Conservation (phyloP, 2,329 filamentous ascomycete species). For the Metarhizium brunneum region DNA sequence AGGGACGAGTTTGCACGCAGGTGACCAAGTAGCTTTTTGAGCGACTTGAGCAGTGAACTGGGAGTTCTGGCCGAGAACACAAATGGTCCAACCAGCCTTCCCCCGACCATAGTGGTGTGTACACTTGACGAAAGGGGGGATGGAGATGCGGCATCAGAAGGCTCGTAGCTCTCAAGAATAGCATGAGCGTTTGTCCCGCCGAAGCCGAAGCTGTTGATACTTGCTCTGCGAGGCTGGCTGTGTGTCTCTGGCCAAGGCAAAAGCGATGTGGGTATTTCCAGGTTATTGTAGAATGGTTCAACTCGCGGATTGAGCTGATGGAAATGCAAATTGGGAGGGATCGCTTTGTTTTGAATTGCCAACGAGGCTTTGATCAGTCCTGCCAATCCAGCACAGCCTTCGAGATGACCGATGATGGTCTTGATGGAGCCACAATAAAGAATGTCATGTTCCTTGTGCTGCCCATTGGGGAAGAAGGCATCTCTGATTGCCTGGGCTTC, state of each 20-base stretch:
- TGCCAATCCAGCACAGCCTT: conserved; percentile 17
- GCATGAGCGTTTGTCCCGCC: conserved; percentile 39
- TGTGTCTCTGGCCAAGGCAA: conserved; percentile 12
- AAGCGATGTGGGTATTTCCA: conserved; percentile 13
- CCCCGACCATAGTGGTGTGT: too few relatives aligned
- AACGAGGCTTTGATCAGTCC: conserved; percentile 10
- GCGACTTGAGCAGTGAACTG: too few relatives aligned
- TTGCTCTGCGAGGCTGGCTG: conserved; percentile 23
- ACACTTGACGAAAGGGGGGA: too few relatives aligned
- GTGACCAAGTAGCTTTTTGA: too few relatives aligned
- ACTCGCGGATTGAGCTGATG: conserved; percentile 18
- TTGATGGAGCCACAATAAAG: conserved; percentile 16
- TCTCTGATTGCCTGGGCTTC: conserved; percentile 26
- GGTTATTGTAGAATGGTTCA: conserved; percentile 12
- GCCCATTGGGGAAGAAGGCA: conserved; percentile 22
- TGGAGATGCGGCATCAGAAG: not conserved
- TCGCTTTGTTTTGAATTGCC: conserved; percentile 10
- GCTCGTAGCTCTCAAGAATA: conserved; percentile 19
- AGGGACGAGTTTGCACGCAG: too few relatives aligned
- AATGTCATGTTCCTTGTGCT: not conserved
- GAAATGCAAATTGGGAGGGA: conserved; percentile 23
- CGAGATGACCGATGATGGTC: conserved; percentile 17
- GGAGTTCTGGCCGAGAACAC: too few relatives aligned
- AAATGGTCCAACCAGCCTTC: too few relatives aligned
- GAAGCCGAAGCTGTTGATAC: conserved; percentile 40